A percentile compares a stretch with the other conserved stretches of the same genome.
phyloP scores from a whole-genome alignment of 306 rosid species.

The Benincasa hispida region DNA sequence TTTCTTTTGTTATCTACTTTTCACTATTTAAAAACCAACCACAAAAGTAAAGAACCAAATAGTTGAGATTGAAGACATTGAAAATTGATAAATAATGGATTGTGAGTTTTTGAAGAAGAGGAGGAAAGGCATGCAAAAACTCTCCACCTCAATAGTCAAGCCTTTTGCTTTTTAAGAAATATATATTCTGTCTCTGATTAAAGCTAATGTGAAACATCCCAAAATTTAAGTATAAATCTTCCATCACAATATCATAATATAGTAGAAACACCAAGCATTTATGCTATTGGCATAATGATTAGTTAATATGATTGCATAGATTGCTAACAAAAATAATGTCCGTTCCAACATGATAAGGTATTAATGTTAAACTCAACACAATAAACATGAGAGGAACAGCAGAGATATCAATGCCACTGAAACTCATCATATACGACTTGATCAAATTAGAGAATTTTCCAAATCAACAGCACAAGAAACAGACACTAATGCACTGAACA shows the following conservation, averaged over 20 bases:
- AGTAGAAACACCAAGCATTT: background rate
- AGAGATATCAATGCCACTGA: conserved; percentile 12
- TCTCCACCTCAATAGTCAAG: too few species aligned
- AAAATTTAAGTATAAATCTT: background rate
- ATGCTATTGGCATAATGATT: background rate
- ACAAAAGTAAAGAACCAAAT: too few species aligned
- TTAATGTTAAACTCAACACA: background rate
- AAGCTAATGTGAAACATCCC: background rate
- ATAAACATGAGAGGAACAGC: background rate
- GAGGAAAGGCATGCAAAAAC: too few species aligned
- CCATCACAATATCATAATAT: background rate
- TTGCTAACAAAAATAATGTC: background rate
- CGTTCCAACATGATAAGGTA: background rate
- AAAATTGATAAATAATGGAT: too few species aligned
- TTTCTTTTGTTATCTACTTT: too few species aligned
- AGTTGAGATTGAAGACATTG: too few species aligned
- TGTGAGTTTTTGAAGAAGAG: too few species aligned
- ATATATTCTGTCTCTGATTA: background rate
- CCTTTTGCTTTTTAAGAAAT: too few species aligned
- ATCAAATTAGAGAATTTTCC: conserved; percentile 23
- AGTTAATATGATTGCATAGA: background rate
- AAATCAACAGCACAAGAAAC: conserved; percentile 33
- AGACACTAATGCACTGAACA: conserved; percentile 23
- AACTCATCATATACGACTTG: conserved; percentile 6
- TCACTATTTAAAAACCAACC: too few species aligned